Conservation (phyloP, 257 asterid genomes). For the Solanum paucissectum region DNA sequence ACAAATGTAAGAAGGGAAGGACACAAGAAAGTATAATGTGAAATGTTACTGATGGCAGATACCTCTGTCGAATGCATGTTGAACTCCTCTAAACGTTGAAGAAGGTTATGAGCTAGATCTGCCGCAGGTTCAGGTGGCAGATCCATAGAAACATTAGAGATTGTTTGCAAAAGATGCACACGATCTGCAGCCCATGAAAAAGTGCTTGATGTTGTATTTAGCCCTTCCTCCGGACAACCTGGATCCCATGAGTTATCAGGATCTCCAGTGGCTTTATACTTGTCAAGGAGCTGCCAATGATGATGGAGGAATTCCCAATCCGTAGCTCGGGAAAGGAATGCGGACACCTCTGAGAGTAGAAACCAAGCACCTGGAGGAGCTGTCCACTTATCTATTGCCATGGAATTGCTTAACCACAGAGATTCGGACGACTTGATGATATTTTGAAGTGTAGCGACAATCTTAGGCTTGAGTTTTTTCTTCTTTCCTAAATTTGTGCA, state of each 20-base stretch:
- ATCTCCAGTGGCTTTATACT: constrained; percentile 30
- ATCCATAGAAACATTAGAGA: constrained; percentile 70
- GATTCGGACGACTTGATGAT: constrained; percentile 63
- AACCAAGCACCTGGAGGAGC: constrained; percentile 98
- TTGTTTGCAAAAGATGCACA: constrained; percentile 83
- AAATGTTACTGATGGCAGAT: constrained; percentile 3
- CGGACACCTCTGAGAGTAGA: constrained; percentile 74
- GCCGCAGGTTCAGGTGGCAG: constrained; percentile 89
- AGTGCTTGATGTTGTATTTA: constrained; percentile 40
- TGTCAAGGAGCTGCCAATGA: constrained; percentile 88
- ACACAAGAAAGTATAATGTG: background rate
- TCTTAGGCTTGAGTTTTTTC: constrained; percentile 55
- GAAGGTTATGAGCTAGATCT: constrained; percentile 73
- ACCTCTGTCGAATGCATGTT: constrained; percentile 97
- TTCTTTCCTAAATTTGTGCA: constrained; percentile 82
- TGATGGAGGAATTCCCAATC: constrained; percentile 92
- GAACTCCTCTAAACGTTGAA: constrained; percentile 70
- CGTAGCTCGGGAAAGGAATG: constrained; percentile 59
- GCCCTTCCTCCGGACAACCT: constrained; percentile 24
- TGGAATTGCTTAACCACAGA: constrained; percentile 40
- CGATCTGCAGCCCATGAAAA: constrained; percentile 86
- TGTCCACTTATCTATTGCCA: constrained; percentile 77
- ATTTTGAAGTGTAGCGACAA: constrained; percentile 59
- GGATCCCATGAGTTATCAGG: constrained; percentile 22
- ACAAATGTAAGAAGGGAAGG: background rate